These are phyloP conservation scores for Chrysoporthe puriensis DNA, from an alignment of 2,329 filamentous ascomycete species.

Conservation along the genomic window DNA sequence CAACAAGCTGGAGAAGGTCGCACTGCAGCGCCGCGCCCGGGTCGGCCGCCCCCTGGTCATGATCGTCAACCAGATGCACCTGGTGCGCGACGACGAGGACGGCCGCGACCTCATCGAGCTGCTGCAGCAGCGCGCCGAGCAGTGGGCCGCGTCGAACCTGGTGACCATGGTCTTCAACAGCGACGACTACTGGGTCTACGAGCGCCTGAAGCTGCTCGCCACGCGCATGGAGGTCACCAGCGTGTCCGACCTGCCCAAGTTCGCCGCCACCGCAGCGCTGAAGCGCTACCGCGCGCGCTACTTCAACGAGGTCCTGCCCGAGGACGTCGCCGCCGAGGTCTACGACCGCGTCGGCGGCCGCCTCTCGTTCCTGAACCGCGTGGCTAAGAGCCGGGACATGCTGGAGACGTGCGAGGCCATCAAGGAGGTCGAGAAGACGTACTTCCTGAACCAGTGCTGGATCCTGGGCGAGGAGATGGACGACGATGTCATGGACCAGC, in stretches of 20 bases:
- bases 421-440: conserved; percentile 70
- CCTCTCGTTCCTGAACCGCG: conserved; percentile 83
- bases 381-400: conserved; percentile 87
- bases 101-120: conserved; percentile 93
- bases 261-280: conserved; percentile 76
- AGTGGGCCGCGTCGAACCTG: conserved; percentile 91
- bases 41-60: conserved; percentile 77
- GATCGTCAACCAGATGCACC: conserved; percentile 92
- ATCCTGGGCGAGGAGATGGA: conserved; percentile 73
- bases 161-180: conserved; percentile 94
- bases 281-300: conserved; percentile 81
- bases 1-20: conserved; percentile 98
- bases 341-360: conserved; percentile 88
- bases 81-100: conserved; percentile 88
- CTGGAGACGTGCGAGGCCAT: conserved; percentile 71
- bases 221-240: conserved; percentile 94
- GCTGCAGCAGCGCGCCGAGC: conserved; percentile 91
- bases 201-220: conserved; percentile 87
- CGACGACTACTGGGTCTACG: conserved; percentile 99
- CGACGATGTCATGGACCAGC: conserved; percentile 69
- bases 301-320: conserved; percentile 62
- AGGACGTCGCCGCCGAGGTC: conserved; percentile 69
- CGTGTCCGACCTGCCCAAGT: conserved; percentile 80
- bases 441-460: conserved; percentile 78
- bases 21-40: conserved; percentile 67